These are phyloP conservation scores for Vachellia collinsii DNA, from an alignment of 306 rosid species.

Conservation along the genomic window DNA sequence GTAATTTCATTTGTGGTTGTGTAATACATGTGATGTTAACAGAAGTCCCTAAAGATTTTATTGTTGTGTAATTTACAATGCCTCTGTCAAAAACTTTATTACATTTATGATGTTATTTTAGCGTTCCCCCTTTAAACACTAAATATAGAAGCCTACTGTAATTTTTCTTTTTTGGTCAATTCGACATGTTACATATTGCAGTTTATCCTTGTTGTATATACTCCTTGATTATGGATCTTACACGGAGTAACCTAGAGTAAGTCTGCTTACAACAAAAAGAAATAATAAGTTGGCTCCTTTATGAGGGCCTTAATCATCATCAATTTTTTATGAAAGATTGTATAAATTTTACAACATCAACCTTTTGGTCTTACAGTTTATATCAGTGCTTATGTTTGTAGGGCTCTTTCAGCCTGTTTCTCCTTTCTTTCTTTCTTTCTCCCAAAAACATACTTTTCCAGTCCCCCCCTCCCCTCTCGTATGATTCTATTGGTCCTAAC, in stretches of 20 bases:
- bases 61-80: background rate
- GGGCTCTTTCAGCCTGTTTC: conserved; percentile 11
- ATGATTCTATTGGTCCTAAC: conserved; percentile 40
- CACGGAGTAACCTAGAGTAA: conserved; percentile 19
- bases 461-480: background rate
- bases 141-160: background rate
- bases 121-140: background rate
- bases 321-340: conserved; percentile 30
- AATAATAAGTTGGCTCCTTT: conserved; percentile 21
- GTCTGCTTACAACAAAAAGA: conserved; percentile 23
- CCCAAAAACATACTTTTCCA: conserved; percentile 8
- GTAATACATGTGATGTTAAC: conserved; percentile 11
- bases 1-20: background rate
- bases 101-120: background rate
- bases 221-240: conserved; percentile 12
- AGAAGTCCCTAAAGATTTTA: background rate
- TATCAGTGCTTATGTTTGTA: conserved; percentile 29
- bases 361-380: conserved; percentile 2
- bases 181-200: background rate
- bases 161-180: conserved; percentile 1
- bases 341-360: background rate
- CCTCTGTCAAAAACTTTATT: background rate
- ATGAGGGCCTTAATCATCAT: background rate
- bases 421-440: conserved; percentile 22
- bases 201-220: conserved; percentile 8